phyloP scores from a whole-genome alignment of 192 early-diverging fungal species.

The Coemansia erecta region DNA sequence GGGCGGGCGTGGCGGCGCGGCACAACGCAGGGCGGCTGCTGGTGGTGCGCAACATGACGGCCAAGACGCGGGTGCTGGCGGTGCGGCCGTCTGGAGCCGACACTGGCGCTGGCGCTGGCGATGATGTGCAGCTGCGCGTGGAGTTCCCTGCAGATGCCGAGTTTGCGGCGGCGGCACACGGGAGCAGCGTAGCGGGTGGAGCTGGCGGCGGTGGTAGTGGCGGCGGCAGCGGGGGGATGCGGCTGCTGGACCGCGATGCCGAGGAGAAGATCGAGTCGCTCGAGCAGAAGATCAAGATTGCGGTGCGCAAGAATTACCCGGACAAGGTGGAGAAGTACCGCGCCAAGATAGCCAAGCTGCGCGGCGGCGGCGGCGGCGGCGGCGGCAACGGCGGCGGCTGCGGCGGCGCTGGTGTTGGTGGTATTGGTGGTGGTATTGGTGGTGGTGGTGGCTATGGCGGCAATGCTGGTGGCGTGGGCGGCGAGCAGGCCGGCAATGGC shows the following conservation, averaged over 20 bases:
- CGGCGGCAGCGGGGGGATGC: no score
- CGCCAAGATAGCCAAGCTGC: conserved; percentile 72
- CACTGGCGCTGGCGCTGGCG: background rate
- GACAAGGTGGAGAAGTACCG: conserved; percentile 86
- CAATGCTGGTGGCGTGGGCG: no score
- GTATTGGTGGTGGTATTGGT: no score
- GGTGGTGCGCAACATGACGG: conserved; percentile 78
- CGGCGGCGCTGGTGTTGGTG: no score
- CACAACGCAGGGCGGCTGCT: conserved; percentile 58
- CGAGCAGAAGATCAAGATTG: conserved; percentile 98
- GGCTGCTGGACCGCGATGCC: conserved; percentile 52
- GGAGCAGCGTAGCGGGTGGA: no score
- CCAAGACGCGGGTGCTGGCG: conserved; percentile 72
- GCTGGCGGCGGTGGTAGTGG: no score
- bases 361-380: conserved; percentile 7
- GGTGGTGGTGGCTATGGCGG: no score
- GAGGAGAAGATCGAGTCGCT: conserved; percentile 95
- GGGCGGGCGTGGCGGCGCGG: conserved; percentile 58
- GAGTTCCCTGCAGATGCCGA: conserved; percentile 30
- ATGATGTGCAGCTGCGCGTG: conserved; percentile 14
- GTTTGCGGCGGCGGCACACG: background rate
- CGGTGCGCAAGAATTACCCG: conserved; percentile 76
- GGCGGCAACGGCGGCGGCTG: background rate
- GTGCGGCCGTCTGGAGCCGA: conserved; percentile 6
- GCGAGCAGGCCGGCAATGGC: background rate